These are phyloP conservation scores for Phytophthora melonis DNA, from an alignment of 352 stramenopile genomes.

Conservation along the genomic window DNA sequence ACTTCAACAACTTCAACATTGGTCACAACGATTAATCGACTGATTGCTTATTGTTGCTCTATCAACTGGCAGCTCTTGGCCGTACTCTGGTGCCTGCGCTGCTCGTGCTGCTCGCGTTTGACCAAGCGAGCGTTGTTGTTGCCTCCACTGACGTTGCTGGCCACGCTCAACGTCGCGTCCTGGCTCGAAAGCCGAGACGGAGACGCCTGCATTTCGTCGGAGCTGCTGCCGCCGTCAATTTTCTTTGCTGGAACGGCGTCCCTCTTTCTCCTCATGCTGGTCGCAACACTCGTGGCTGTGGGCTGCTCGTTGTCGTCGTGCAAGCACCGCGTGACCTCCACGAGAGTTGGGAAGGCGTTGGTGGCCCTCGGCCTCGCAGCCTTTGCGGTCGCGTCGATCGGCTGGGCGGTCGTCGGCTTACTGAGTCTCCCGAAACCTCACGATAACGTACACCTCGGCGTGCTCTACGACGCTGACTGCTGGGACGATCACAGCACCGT, in stretches of 20 bases:
- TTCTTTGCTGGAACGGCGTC: conserved; percentile 41
- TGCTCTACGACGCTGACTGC: background rate
- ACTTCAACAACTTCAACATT: conserved; percentile 30
- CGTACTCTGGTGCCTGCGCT: conserved; percentile 58
- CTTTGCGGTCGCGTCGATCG: conserved; percentile 31
- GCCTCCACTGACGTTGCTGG: conserved; percentile 36
- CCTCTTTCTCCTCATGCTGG: conserved; percentile 37
- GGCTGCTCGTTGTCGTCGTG: conserved; percentile 9
- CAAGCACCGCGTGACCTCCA: background rate
- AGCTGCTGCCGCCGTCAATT: conserved; percentile 8
- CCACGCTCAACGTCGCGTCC: conserved; percentile 28
- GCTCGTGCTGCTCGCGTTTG: conserved; percentile 60
- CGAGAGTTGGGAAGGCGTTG: conserved; percentile 8
- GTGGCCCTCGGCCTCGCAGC: conserved; percentile 27
- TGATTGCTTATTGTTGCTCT: background rate
- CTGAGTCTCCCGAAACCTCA: conserved; percentile 11
- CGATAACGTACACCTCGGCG: background rate
- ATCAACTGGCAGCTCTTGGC: conserved; percentile 30
- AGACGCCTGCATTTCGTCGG: conserved; percentile 5
- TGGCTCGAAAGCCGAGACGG: conserved; percentile 36
- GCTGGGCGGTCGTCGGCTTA: conserved; percentile 37
- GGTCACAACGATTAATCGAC: background rate
- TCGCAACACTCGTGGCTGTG: conserved; percentile 23
- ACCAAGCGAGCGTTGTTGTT: conserved; percentile 47
- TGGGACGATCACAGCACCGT: conserved; percentile 23